phyloP scores from a whole-genome alignment of 108 stramenopile species.

The Nannochloropsis salina region DNA sequence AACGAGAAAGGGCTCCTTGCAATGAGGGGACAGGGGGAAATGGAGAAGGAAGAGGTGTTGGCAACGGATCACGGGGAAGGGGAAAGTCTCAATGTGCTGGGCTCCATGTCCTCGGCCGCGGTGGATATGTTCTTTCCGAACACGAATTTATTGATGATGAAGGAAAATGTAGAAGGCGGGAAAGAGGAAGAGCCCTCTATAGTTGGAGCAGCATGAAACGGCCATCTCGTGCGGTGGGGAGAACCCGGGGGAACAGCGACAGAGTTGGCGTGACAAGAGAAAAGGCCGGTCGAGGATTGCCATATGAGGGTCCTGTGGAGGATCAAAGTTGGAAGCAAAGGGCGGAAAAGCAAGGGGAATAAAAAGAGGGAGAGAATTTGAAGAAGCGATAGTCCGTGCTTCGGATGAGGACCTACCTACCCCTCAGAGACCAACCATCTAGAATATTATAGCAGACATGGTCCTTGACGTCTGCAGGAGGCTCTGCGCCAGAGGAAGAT shows the following conservation, averaged over 20 bases:
- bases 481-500: neutral
- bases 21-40: neutral
- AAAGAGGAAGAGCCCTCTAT: neutral
- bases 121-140: conserved; percentile 12
- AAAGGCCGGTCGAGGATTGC: neutral
- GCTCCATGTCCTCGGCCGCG: neutral
- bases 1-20: neutral
- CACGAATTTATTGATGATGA: neutral
- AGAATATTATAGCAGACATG: too few relatives aligned
- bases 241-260: too few relatives aligned
- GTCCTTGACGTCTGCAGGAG: too few relatives aligned
- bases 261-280: neutral
- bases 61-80: neutral
- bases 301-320: neutral
- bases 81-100: neutral
- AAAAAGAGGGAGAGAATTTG: neutral
- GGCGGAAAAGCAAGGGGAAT: neutral
- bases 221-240: too few relatives aligned
- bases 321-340: neutral
- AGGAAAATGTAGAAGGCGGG: neutral
- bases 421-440: too few relatives aligned
- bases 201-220: neutral
- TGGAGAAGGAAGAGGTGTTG: neutral
- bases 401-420: too few relatives aligned
- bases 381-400: neutral